Evolutionary conservation across 1,284 basidiomycete species (phyloP), one percentile per base, ranked within the genome.

Genomic region (Cutaneotrichosporon cutaneum): DNA sequence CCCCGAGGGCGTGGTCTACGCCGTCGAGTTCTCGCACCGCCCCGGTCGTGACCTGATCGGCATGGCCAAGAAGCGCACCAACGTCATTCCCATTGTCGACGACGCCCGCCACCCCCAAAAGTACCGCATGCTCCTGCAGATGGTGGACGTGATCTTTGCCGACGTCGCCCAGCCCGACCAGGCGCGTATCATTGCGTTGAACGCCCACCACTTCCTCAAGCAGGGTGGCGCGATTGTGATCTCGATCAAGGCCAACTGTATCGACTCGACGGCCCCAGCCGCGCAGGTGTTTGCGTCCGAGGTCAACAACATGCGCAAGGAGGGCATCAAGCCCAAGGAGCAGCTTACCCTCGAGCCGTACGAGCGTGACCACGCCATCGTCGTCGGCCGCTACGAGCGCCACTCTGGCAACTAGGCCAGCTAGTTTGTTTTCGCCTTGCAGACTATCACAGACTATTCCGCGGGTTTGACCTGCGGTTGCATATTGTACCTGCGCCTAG

Each of bases 11-110:
- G 87, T 90, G 64, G 96, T 99, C 13, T 99, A 99, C 80, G 95
- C 95, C 47, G 96, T 99, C 62, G 95, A 99, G 81, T 99, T 99
- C 83, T 98, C 94, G 4, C 86, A 90, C 76, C 88, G 96, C 71
- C 95, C 93, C 64, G 95, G 95, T 52, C 91, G 95, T 82, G 95
- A 99, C 81, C 83, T 99, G 65, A 97, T 99, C 75, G 92, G 92
- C 82, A 99, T 99, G 96, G 95, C 96, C 58, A 98, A 99, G 84
- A 98, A 98, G 83, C 87, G 96, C 65, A 99, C 96, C 67, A 99
- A 99, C 81, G 94, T 99, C 68, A 97, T 99, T 74, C 95, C 95
- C 57, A 98, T 99, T 74, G 86, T 99, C 60, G 95, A 99, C 81
- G 96, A 99, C 76, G 95, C 95, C 35, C 92, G 95, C 70, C 82